phyloP scores from a whole-genome alignment of 2,329 filamentous ascomycete genomes.

The Xylaria sp. region DNA sequence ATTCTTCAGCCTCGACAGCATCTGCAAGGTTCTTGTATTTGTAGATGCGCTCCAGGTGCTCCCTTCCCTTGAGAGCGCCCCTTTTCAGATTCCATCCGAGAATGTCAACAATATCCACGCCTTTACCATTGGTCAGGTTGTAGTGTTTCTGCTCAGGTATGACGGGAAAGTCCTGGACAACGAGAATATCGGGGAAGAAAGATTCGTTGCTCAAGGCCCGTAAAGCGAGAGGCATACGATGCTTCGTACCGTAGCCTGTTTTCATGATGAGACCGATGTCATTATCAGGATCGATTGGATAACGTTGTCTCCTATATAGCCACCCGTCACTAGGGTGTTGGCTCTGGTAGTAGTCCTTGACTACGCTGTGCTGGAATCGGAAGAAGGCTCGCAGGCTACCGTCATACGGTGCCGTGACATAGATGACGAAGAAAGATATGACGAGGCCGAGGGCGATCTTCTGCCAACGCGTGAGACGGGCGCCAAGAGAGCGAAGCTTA shows the following conservation, averaged over 20 bases:
- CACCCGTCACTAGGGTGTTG: conserved; percentile 55
- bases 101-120: conserved; percentile 48
- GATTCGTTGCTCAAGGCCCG: conserved; percentile 57
- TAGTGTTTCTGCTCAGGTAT: conserved; percentile 42
- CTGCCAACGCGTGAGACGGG: conserved; percentile 47
- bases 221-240: conserved; percentile 60
- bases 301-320: conserved; percentile 54
- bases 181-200: conserved; percentile 57
- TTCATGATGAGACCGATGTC: conserved; percentile 66
- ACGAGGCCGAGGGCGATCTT: conserved; percentile 44
- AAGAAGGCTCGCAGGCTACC: conserved; percentile 47
- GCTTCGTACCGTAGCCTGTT: conserved; percentile 66
- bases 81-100: conserved; percentile 50
- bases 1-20: conserved; percentile 51
- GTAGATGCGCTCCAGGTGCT: conserved; percentile 48
- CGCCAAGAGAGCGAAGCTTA: conserved; percentile 45
- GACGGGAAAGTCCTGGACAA: conserved; percentile 64
- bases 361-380: conserved; percentile 48
- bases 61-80: conserved; percentile 46
- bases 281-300: conserved; percentile 57
- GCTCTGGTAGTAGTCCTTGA: conserved; percentile 47
- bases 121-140: conserved; percentile 46
- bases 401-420: conserved; percentile 48
- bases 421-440: conserved; percentile 46
- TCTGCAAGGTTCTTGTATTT: conserved; percentile 50